phyloP scores from a whole-genome alignment of 108 stramenopile species.

The Conticribra guillardii region DNA sequence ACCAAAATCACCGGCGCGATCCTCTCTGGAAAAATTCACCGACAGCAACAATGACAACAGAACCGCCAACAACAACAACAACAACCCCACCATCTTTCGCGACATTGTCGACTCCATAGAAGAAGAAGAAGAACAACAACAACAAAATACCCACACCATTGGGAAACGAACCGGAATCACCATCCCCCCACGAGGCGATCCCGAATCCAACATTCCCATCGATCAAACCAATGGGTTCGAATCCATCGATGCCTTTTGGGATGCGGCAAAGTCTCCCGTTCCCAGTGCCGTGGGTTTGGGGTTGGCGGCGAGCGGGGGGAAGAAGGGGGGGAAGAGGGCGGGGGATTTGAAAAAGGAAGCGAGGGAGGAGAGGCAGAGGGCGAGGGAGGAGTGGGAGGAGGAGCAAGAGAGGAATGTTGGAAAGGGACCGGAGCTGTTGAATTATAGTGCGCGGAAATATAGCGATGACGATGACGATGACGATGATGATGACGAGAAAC shows the following conservation, averaged over 20 bases:
- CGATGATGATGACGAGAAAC: slow-evolving; percentile 13
- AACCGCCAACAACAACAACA: not conserved
- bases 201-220: slow-evolving; percentile 8
- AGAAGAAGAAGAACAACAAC: not conserved
- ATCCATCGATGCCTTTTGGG: slow-evolving; percentile 48
- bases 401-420: slow-evolving; percentile 14
- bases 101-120: not conserved
- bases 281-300: not conserved
- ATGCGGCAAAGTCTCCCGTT: slow-evolving; percentile 35
- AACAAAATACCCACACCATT: not conserved
- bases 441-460: slow-evolving; percentile 5
- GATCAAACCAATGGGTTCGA: slow-evolving; percentile 43
- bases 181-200: slow-evolving; percentile 28
- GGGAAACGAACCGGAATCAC: slow-evolving; percentile 35
- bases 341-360: slow-evolving; percentile 31
- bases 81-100: not conserved
- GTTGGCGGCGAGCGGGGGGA: not conserved
- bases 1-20: not conserved
- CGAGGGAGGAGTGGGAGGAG: slow-evolving; percentile 21
- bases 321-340: slow-evolving; percentile 4
- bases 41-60: not conserved
- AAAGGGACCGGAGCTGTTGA: slow-evolving; percentile 13
- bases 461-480: slow-evolving; percentile 9
- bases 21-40: not conserved
- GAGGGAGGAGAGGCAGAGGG: slow-evolving; percentile 2